Conservation (phyloP, 2,329 filamentous ascomycete genomes). For the Teratosphaeria epicoccoides region DNA sequence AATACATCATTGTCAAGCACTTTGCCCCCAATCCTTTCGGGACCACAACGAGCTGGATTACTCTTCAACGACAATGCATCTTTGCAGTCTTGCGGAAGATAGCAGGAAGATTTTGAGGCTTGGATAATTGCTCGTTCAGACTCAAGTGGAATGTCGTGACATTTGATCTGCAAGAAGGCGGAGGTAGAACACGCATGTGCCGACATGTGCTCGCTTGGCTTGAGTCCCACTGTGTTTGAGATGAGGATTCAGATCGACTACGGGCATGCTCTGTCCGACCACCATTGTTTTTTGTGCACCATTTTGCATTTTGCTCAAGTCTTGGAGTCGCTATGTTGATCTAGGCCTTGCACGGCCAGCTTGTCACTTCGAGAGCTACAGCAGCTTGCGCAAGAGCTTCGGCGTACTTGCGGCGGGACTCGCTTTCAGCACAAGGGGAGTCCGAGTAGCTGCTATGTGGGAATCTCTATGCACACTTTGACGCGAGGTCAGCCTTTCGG, state of each 20-base stretch:
- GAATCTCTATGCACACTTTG: too few relatives aligned
- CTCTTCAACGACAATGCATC: slow-evolving; percentile 14
- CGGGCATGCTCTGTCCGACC: slow-evolving; percentile 19
- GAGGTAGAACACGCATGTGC: slow-evolving; percentile 30
- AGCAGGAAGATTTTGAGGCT: slow-evolving; percentile 12
- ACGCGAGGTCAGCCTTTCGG: slow-evolving; percentile 8
- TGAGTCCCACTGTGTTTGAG: slow-evolving; percentile 15
- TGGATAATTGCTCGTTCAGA: slow-evolving; percentile 11
- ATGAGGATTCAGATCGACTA: slow-evolving; percentile 33
- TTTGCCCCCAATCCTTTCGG: slow-evolving; percentile 32
- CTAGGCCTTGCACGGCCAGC: background rate
- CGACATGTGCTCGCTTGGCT: slow-evolving; percentile 28
- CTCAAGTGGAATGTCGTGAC: slow-evolving; percentile 29
- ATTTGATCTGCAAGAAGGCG: slow-evolving; percentile 35
- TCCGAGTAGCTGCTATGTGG: background rate
- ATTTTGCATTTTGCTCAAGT: too few relatives aligned
- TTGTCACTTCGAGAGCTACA: background rate
- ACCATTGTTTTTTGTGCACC: background rate
- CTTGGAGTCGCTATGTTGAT: too few relatives aligned
- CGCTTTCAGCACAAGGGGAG: background rate
- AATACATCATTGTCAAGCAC: slow-evolving; percentile 40
- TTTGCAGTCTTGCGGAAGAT: slow-evolving; percentile 11
- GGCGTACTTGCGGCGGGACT: background rate
- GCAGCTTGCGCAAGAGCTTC: background rate
- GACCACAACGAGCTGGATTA: slow-evolving; percentile 11